A percentile compares a stretch with the other conserved stretches of the same genome.
phyloP scores from a whole-genome alignment of 2,329 filamentous ascomycete species.

The Ophiosphaerella narmari region DNA sequence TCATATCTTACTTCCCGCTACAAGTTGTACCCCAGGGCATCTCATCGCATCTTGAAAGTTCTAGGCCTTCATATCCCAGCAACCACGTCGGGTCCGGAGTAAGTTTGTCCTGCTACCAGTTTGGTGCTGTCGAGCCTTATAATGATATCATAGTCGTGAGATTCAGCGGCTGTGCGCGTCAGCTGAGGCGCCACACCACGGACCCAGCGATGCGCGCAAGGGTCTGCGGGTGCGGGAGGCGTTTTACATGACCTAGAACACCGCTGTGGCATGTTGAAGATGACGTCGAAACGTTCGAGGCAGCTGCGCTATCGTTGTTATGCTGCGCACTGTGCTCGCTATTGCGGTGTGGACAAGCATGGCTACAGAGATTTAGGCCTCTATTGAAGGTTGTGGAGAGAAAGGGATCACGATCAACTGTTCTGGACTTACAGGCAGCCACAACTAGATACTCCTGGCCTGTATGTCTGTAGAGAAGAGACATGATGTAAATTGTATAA shows the following conservation, averaged over 20 bases:
- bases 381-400: conserved; percentile 9
- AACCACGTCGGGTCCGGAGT: not conserved
- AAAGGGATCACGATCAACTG: conserved; percentile 15
- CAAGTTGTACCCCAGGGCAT: too few species aligned
- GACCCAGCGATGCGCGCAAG: conserved; percentile 2
- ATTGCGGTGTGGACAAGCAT: conserved; percentile 1
- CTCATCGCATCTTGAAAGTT: too few species aligned
- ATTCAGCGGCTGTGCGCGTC: conserved; percentile 2
- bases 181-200: conserved; percentile 10
- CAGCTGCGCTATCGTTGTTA: not conserved
- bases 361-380: not conserved
- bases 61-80: not conserved
- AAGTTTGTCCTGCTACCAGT: not conserved
- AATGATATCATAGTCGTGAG: conserved; percentile 15
- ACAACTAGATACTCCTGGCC: not conserved
- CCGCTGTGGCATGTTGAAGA: conserved; percentile 1
- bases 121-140: conserved; percentile 2
- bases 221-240: not conserved
- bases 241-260: conserved; percentile 8
- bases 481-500: not conserved
- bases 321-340: not conserved
- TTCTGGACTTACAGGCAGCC: conserved; percentile 8
- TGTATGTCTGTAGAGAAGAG: not conserved
- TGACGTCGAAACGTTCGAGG: not conserved
- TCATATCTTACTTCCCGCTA: too few species aligned